Conservation (phyloP, 2,329 filamentous ascomycete species). For the Trichoderma arundinaceum region DNA sequence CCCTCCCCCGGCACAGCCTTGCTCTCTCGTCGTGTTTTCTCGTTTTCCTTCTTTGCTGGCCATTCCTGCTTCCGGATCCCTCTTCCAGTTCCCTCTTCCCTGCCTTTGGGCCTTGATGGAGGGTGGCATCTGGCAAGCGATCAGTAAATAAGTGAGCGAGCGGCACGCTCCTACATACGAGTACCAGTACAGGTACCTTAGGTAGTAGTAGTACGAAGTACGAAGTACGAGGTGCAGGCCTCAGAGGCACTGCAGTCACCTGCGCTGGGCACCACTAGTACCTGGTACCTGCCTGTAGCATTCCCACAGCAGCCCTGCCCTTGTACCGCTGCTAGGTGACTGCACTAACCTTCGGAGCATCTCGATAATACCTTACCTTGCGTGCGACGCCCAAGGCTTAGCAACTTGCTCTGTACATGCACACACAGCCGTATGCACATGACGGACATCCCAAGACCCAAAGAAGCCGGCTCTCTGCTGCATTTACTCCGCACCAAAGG, state of each 20-base stretch:
- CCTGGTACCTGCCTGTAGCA: too few relatives aligned
- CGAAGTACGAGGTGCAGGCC: background rate
- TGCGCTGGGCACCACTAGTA: too few relatives aligned
- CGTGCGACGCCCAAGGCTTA: background rate
- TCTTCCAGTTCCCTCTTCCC: constrained; percentile 3
- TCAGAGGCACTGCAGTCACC: too few relatives aligned
- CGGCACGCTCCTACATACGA: background rate
- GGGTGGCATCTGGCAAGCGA: constrained; percentile 14
- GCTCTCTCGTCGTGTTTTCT: constrained; percentile 17
- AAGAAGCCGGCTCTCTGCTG: constrained; percentile 8
- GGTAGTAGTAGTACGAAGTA: background rate
- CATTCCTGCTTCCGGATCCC: constrained; percentile 5
- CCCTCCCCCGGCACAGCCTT: constrained; percentile 27
- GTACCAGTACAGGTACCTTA: constrained; percentile 9
- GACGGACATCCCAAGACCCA: constrained; percentile 8
- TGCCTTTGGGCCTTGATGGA: background rate
- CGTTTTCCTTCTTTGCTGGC: constrained; percentile 2
- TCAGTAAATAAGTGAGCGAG: background rate
- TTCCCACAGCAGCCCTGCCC: too few relatives aligned
- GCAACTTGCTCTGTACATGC: background rate
- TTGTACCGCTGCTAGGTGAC: too few relatives aligned
- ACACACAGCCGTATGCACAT: constrained; percentile 25
- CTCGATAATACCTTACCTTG: background rate
- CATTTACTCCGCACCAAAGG: constrained; percentile 2
- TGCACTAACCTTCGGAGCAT: too few relatives aligned